phyloP scores from a whole-genome alignment of 768 basidiomycete genomes.

The Kwoniella bestiolae region DNA sequence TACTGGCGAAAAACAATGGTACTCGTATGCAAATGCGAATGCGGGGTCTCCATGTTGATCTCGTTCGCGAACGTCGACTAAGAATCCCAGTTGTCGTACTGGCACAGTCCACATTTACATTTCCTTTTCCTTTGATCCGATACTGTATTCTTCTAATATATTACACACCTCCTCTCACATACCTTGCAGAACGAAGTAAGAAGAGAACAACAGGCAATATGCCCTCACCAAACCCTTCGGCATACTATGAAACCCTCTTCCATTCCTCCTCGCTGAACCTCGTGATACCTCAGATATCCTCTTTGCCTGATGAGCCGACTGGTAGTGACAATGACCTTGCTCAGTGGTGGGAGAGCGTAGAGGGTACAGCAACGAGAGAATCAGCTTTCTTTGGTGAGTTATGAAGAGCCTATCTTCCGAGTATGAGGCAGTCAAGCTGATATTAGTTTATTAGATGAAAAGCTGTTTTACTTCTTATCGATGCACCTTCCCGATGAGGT shows the following conservation, averaged over 20 bases:
- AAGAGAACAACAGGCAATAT: too few relatives aligned
- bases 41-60: not conserved
- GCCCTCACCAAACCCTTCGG: conserved; percentile 2
- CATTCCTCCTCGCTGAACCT: conserved; percentile 36
- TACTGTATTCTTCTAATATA: not conserved
- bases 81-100: too few relatives aligned
- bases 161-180: too few relatives aligned
- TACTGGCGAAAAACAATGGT: too few relatives aligned
- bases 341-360: conserved; percentile 34
- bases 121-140: too few relatives aligned
- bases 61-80: too few relatives aligned
- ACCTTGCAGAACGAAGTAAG: too few relatives aligned
- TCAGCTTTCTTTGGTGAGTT: conserved; percentile 41
- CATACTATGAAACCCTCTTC: conserved; percentile 36
- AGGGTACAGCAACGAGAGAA: conserved; percentile 22
- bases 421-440: not conserved
- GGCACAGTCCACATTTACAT: too few relatives aligned
- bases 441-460: conserved; percentile 35
- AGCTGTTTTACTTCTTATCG: conserved; percentile 39
- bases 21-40: too few relatives aligned
- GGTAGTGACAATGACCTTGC: not conserved
- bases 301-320: conserved; percentile 11
- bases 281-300: conserved; percentile 30
- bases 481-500: conserved; percentile 28
- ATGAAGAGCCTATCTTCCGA: not conserved